Evolutionary conservation across 1,284 basidiomycete genomes (phyloP).

Genomic region (Puccinia novopanici): DNA sequence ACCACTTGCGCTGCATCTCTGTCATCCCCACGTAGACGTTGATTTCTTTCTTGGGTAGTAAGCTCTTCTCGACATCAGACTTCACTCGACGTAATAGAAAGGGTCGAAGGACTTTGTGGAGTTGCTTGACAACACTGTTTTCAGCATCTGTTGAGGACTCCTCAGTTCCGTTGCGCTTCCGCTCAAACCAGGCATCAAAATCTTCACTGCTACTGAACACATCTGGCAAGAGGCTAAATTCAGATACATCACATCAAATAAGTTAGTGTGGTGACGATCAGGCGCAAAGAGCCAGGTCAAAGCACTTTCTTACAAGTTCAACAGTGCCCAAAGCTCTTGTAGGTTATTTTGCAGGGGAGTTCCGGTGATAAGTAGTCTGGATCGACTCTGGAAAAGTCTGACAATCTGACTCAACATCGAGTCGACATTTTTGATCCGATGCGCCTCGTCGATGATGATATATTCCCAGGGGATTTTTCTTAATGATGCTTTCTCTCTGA

Average conservation of each 20-base stretch:
- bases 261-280: not conserved
- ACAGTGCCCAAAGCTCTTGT: constrained; percentile 91
- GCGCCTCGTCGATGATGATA: constrained; percentile 98
- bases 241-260: not conserved
- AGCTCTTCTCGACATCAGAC: constrained; percentile 92
- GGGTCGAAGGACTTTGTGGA: constrained; percentile 94
- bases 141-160: constrained; percentile 41
- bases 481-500: constrained; percentile 86
- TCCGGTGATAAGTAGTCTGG: constrained; percentile 90
- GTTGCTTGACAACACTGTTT: constrained; percentile 82
- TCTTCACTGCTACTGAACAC: too few species aligned
- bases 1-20: constrained; percentile 97
- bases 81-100: constrained; percentile 95
- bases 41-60: constrained; percentile 97
- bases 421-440: constrained; percentile 98
- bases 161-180: constrained; percentile 55
- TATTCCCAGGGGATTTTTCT: constrained; percentile 97
- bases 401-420: constrained; percentile 95
- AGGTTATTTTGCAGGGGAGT: constrained; percentile 97
- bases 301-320: constrained; percentile 69
- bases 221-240: constrained; percentile 57
- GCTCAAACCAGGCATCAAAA: constrained; percentile 74
- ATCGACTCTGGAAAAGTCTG: constrained; percentile 82
- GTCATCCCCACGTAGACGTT: constrained; percentile 97
- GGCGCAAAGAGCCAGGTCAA: too few species aligned